Base-by-base conservation (phyloP, 2,329 filamentous ascomycete species). In the Fusarium sp. region DNA sequence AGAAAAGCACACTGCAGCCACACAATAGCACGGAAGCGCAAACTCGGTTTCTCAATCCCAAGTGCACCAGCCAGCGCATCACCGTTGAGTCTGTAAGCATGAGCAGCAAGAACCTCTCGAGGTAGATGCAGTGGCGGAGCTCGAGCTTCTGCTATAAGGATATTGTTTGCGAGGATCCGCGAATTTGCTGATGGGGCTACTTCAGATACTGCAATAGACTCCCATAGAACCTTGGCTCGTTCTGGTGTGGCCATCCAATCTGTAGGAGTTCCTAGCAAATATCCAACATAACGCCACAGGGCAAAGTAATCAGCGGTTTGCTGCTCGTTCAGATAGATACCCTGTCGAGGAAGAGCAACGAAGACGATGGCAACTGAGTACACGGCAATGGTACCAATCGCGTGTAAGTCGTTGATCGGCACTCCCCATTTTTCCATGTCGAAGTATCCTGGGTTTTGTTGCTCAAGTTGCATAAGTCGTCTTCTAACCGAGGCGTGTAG, bases 361-460 rank as follows among this genome's bases (percentile, higher is more conserved):
- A 87, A 94, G 62, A 94, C 84, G 3, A 93, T 77, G 0, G 86
- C 86, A 1, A 88, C 83, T 0, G 88, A 92, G 78, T 95, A 95
- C 2, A 88, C 88, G 36, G 83, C 83, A 63, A 94, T 89, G 3
- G 92, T 94, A 12, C 83, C 90, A 34, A 94, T 88, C 59, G 85
- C 88, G 77, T 95, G 91, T 3, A 95, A 84, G 71, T 94, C 90
- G 71, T 91, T 94, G 75, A 94, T 89, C 6, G 89, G 89, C 2
- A 90, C 81, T 4, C 90, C 89, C 75, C 82, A 85, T 62, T 84
- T 80, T 42, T 85, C 80, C 6, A 87, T 76, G 54, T 88, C 82
- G 75, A 87, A 92, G 75, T 92, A 92, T 10, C 83, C 83, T 0
- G 88, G 87, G 15, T 82, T 80, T 45, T 83, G 77, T 18, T 81